Base-by-base conservation (phyloP, 1,139 yeast species). In the Entelexis paramagnoliae region DNA sequence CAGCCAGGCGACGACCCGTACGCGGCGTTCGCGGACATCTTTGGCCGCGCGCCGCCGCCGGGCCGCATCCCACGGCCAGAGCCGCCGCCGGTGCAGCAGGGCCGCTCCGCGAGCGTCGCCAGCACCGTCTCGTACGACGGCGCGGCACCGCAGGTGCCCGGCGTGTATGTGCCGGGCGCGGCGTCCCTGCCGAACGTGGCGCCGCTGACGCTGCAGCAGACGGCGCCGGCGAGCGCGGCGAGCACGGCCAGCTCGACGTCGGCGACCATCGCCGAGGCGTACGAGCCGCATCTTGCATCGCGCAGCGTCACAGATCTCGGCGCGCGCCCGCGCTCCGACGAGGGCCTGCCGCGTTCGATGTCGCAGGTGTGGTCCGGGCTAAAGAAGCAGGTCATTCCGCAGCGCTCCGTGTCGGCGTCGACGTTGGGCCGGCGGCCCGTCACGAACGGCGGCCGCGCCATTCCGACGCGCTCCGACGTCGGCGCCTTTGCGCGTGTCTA, bases 11-110 rank as follows among this genome's bases (percentile, higher is more conserved):
- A 49, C n/a, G 56, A 56, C 39, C 56, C 46, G 29, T 59, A 66
- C 51, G 64, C 63, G 30, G 71, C 69, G 17, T 68, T 67, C 51
- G 62, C 66, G 29, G 63, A 66, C 54, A 68, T 68, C 14, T 68
- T 68, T 55, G 71, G 71, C 29, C 57, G 65, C 19, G 65, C 65
- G 13, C 70, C 69, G 22, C 70, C 70, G n/a, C 66, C 68, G 8
- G 68, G 68, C 7, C 58, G 66, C 28, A 51, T 59, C 39, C 47
- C 47, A 4, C 39, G 47, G 22, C 43, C 33, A 9, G 35, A 28
- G 28, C 43, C 41, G n/a, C 35, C 46, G 16, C 24, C 19, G 29
- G 17, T n/a, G 14, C 34, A 22, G n/a, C 49, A 45, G 49, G 14
- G 38, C 22, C 36, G 52, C n/a, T 44, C 51, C 29, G 42, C 39